These are phyloP conservation scores for Alternaria sp. DNA, from an alignment of 2,329 filamentous ascomycete species.

Conservation along the genomic window DNA sequence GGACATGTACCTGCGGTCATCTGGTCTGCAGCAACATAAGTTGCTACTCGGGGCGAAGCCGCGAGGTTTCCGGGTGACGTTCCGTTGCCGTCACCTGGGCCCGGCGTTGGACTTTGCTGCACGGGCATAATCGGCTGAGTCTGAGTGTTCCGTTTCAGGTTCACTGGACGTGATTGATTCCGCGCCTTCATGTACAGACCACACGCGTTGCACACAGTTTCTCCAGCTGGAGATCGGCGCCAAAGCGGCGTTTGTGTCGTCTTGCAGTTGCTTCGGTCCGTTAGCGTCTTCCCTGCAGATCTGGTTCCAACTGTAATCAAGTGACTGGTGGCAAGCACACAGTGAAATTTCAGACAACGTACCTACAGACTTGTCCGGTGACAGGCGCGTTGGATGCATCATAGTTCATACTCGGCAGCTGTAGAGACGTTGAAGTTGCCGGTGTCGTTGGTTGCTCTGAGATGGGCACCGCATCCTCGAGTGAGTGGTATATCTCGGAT, in stretches of 20 bases:
- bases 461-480: constrained; percentile 50
- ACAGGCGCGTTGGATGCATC: constrained; percentile 50
- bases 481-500: constrained; percentile 51
- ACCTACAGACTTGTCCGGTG: constrained; percentile 77
- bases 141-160: constrained; percentile 77
- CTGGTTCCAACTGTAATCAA: constrained; percentile 10
- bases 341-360: constrained; percentile 38
- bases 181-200: constrained; percentile 93
- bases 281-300: constrained; percentile 24
- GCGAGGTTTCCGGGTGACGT: constrained; percentile 51
- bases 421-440: constrained; percentile 29
- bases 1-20: constrained; percentile 87
- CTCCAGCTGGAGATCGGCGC: constrained; percentile 90
- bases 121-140: constrained; percentile 37
- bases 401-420: constrained; percentile 25
- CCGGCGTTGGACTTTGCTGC: constrained; percentile 53
- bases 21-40: constrained; percentile 80
- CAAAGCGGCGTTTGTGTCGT: constrained; percentile 94
- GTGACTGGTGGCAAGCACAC: constrained; percentile 1
- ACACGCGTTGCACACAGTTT: constrained; percentile 97
- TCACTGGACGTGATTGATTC: constrained; percentile 89
- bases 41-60: constrained; percentile 61
- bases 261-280: constrained; percentile 78
- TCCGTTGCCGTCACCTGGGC: constrained; percentile 50
- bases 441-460: constrained; percentile 34